Conservation (phyloP, 2,329 filamentous ascomycete genomes). For the Cladosporium cucumerinum region DNA sequence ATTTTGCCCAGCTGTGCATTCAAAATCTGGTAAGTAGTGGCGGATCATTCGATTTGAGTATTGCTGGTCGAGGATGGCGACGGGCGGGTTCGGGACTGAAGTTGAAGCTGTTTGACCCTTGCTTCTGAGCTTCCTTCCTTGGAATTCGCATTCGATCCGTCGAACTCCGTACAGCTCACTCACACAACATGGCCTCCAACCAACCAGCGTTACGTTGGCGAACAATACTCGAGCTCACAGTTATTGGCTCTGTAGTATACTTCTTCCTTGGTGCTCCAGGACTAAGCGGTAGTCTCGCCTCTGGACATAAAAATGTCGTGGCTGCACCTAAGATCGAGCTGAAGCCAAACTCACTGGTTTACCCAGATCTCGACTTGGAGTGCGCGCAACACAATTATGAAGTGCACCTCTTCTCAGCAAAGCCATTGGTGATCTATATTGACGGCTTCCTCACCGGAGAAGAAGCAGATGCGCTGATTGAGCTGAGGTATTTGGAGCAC, state of each 20-base stretch:
- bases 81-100: background rate
- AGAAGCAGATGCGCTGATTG: conserved; percentile 52
- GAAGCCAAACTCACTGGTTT: conserved; percentile 39
- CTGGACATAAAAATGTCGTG: conserved; percentile 16
- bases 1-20: background rate
- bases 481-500: conserved; percentile 47
- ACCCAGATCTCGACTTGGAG: conserved; percentile 38
- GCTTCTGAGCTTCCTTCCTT: background rate
- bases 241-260: conserved; percentile 32
- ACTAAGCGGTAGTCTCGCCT: conserved; percentile 13
- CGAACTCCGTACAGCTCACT: background rate
- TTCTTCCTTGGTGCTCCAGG: conserved; percentile 33
- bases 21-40: background rate
- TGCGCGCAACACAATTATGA: conserved; percentile 40
- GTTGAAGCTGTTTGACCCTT: background rate
- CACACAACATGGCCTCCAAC: background rate
- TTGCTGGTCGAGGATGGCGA: background rate
- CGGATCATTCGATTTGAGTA: background rate
- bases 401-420: conserved; percentile 50
- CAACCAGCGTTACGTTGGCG: conserved; percentile 25
- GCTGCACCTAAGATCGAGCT: conserved; percentile 18
- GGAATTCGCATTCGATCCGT: background rate
- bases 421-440: conserved; percentile 58
- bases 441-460: conserved; percentile 50
- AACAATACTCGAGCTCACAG: conserved; percentile 32